Conservation (phyloP, 208 protist genomes). For the Leishmania mexicana region DNA sequence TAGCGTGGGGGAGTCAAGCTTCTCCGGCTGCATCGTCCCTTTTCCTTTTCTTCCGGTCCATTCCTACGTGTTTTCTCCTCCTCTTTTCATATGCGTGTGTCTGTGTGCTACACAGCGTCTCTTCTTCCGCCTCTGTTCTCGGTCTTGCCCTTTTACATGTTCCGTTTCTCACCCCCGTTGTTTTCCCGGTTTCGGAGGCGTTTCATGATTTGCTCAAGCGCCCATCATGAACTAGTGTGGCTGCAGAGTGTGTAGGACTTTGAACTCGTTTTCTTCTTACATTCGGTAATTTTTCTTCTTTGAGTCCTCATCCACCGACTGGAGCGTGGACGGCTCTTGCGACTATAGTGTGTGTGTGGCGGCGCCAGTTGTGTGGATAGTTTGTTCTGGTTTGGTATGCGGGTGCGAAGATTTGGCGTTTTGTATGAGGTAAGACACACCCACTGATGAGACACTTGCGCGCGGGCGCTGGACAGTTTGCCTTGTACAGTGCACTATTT, state of each 20-base stretch:
- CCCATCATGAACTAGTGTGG: background rate
- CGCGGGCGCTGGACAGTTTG: background rate
- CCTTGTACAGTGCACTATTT: background rate
- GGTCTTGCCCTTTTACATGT: background rate
- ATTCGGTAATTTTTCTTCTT: background rate
- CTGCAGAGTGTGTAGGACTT: conserved; percentile 2
- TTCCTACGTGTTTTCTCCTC: conserved; percentile 7
- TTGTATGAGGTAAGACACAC: background rate
- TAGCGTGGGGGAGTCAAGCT: background rate
- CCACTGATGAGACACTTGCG: background rate
- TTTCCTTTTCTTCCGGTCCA: conserved; percentile 1
- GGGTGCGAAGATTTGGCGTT: background rate
- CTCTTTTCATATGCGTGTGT: background rate
- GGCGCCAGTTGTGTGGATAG: background rate
- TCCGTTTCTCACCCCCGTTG: background rate
- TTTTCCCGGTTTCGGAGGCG: background rate
- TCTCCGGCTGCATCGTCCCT: background rate
- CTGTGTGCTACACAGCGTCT: background rate
- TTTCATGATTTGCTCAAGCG: background rate
- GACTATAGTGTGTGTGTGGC: background rate
- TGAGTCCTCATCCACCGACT: background rate
- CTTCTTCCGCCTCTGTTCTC: background rate
- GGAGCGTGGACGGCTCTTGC: background rate
- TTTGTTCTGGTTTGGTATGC: background rate
- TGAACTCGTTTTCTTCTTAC: background rate